Evolutionary conservation across 1,284 basidiomycete genomes (phyloP), one percentile per base, ranked within the genome.

Genomic region (Spongispora temasekensis): DNA sequence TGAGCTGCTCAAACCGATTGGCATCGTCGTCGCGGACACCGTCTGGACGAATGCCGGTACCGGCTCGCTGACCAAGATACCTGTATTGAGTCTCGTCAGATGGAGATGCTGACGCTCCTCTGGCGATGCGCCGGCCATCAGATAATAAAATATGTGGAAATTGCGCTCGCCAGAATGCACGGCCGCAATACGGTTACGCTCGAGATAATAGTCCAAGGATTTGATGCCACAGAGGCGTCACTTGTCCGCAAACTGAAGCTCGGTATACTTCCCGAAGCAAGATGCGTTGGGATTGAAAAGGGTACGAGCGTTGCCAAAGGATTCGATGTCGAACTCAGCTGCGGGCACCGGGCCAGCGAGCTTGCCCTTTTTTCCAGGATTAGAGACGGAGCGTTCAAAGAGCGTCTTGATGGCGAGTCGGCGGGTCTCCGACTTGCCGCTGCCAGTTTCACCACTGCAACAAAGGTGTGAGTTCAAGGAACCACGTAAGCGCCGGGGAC

Each of bases 61-160:
- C 72, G 34, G 76, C 79, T 59, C 86, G 81, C 62, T 91, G 86
- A 7, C 92, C 92, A 4, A 98, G 86, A 71, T 95, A 97, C 2
- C 93, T 87, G 71, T 94, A 97, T 5, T 84, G 82, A 4, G 86
- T 81, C 71, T 90, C 91, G 68, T 94, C 90, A 98, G 84, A 64
- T 91, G 90, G 57, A 99, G 85, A 73, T 96, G 93, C 48, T 90
- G 84, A 42, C 93, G 81, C 74, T 98, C 97, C 69, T 98, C 96
- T 0, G 85, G 75, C 0, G 90, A 86, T 2, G 95, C 94, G 44
- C 97, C 97, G 1, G 94, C 90, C 58, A 95, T 86, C 68, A 98
- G 86, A 76, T 97, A 96, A 76, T 98, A 97, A 77, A 98, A 97
- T 53, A 97, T 93, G 75, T 98, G 95, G 76, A 98, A 99, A 68